Base-by-base conservation (phyloP, 2,329 filamentous ascomycete species). In the Atkinsonella hypoxylon region DNA sequence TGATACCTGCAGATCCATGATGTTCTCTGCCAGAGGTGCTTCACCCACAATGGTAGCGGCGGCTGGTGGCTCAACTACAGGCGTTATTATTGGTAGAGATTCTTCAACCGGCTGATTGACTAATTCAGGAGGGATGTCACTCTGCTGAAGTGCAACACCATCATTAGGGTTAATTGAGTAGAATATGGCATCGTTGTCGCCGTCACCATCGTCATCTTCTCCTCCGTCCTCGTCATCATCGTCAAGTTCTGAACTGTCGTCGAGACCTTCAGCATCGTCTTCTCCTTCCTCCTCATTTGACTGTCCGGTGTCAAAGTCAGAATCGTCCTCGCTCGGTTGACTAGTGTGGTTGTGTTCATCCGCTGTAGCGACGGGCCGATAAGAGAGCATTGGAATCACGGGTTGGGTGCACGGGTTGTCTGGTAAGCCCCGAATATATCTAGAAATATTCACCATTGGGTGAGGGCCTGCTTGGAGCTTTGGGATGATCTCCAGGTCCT, bases 341-440 rank as follows among this genome's bases (percentile, higher is more conserved):
- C 26, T 26, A 7, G 26, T 7, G 5, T 26, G 26, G 7, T 26
- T 5, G 26, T 26, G 4, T 17, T 43, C 31, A 31, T 44, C 46
- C 20, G 22, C 34, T 13, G n/a, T 30, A 18, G 26, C 12, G 8
- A 11, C 31, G 22, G n/a, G 46, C 38, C 22, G 41, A 40, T 15
- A 10, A 4, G 30, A 2, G 15, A 18, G 8, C 26, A 11, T 11
- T n/a, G 22, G 17, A 3, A 46, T 11, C 4, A 32, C 12, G 10
- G 48, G 32, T 34, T 13, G 40, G 12, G 30, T 11, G 45, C 63
- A 62, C 3, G 66, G 65, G 42, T 68, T 67, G 11, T 64, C 60
- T 4, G 62, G 59, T 30, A 66, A 54, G 9, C 54, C 53, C 7
- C 48, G 50, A 36, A 67, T 51, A 18, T 58, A 55, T 18, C 51